These are phyloP conservation scores for Brassica hybrid DNA, from an alignment of 441 rosid species.

Conservation along the genomic window DNA sequence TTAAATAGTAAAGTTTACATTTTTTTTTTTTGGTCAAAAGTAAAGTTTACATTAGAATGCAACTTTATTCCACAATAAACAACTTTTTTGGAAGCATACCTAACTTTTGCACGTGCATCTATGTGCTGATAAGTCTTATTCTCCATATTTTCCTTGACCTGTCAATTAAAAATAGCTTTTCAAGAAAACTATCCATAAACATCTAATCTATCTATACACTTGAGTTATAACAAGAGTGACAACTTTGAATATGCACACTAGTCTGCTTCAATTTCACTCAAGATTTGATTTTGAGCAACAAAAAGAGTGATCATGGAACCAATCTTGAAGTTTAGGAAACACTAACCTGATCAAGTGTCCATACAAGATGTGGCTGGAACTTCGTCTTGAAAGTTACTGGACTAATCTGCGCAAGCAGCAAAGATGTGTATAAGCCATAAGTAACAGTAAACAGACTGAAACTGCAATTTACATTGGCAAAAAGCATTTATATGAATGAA, in stretches of 20 bases:
- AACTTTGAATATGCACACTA: constrained; percentile 1
- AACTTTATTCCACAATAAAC: constrained; percentile 5
- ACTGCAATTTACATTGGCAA: constrained; percentile 9
- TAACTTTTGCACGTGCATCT: constrained; percentile 84
- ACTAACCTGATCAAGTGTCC: constrained; percentile 89
- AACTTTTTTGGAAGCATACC: constrained; percentile 40
- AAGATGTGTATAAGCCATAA: constrained; percentile 9
- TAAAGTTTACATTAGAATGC: constrained; percentile 13
- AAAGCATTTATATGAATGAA: no score
- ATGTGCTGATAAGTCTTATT: constrained; percentile 72
- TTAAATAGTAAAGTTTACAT: constrained; percentile 31
- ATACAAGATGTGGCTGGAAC: constrained; percentile 84
- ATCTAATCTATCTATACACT: not conserved
- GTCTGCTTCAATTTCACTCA: not conserved
- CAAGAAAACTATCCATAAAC: not conserved
- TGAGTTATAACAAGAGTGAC: not conserved
- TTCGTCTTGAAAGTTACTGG: constrained; percentile 82
- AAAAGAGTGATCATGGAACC: not conserved
- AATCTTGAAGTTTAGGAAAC: constrained; percentile 11
- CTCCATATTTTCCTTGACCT: constrained; percentile 80
- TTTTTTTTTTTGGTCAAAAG: no score
- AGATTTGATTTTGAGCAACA: constrained; percentile 17
- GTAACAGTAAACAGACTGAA: not conserved
- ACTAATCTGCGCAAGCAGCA: constrained; percentile 60
- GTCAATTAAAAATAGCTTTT: constrained; percentile 30